Conservation (phyloP, 2,329 filamentous ascomycete genomes). For the Talaromyces sp. region DNA sequence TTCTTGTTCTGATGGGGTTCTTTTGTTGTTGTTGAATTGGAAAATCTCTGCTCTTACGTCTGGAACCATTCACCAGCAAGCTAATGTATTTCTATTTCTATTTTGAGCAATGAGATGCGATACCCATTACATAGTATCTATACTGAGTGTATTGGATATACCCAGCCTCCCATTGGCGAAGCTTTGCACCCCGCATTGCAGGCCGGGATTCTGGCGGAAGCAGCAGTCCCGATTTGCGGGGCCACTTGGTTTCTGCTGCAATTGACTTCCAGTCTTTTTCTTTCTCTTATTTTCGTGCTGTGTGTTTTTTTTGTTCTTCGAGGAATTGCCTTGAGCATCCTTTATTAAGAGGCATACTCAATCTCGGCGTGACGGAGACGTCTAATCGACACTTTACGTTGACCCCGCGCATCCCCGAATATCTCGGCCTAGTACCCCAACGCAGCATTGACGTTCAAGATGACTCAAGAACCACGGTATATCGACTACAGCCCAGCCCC, state of each 20-base stretch:
- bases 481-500: slow-evolving; percentile 54
- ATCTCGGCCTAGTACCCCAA: background rate
- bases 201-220: slow-evolving; percentile 5
- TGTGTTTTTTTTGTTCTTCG: background rate
- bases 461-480: slow-evolving; percentile 46
- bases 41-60: background rate
- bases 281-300: background rate
- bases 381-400: background rate
- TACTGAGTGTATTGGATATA: background rate
- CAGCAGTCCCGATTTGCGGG: background rate
- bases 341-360: background rate
- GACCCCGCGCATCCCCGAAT: background rate
- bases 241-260: background rate
- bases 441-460: slow-evolving; percentile 15
- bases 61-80: background rate
- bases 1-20: slow-evolving; percentile 2
- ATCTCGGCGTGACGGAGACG: background rate
- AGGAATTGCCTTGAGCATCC: background rate
- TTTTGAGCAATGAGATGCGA: background rate
- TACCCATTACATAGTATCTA: background rate
- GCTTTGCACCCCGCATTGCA: slow-evolving; percentile 4
- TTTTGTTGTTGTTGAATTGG: background rate
- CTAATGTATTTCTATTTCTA: background rate
- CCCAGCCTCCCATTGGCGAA: background rate
- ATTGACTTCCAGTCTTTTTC: background rate